Base-by-base conservation (phyloP, 108 stramenopile species). In the Conticribra guillardii region DNA sequence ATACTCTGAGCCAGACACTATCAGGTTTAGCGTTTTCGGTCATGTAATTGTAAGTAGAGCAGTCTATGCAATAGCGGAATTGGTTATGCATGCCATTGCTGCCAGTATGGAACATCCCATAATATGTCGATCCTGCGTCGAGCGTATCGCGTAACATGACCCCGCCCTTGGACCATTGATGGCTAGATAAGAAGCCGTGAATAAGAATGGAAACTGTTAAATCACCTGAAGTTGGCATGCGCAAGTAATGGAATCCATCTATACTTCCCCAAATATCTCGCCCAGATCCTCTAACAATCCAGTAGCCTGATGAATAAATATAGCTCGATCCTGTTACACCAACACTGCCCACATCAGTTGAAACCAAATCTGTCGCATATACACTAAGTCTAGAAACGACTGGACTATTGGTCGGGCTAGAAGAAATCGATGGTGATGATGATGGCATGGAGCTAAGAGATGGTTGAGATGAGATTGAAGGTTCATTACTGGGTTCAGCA, bases 171-270 rank as follows among this genome's bases (percentile, higher is more conserved):
- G 76, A 62, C 76, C 68, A 78, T 50, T 31, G 17, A 28, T 41
- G 14, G 46, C 29, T 24, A 3, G 55, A 48, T 8, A 63, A 28
- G 21, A 79, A 49, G 30, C 46, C 59, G 21, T 71, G 53, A 47
- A 79, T 22, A 19, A 71, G 50, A 18, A 64, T 57, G 7, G 70
- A 58, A 49, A 79, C 48, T 8, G 65, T 69, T 14, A 51, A 54
- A 62, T 79, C 77, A 1, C 77, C 77, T n/a, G 77, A 71, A 19
- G 70, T 79, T 49, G 70, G 69, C 14, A 79, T 44, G 31, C 54
- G 71, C 77, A 79, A 67, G 31, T 67, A 79, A 62, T 79, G 77
- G 54, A 79, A 71, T 14, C 18, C 58, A 56, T 79, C 77, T 46
- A 23, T 18, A 46, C 29, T 45, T 14, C 37, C 32, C 64, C 58